Evolutionary conservation across 352 stramenopile species (phyloP), one percentile per base, ranked within the genome.

Genomic region (Phytophthora colocasiae): DNA sequence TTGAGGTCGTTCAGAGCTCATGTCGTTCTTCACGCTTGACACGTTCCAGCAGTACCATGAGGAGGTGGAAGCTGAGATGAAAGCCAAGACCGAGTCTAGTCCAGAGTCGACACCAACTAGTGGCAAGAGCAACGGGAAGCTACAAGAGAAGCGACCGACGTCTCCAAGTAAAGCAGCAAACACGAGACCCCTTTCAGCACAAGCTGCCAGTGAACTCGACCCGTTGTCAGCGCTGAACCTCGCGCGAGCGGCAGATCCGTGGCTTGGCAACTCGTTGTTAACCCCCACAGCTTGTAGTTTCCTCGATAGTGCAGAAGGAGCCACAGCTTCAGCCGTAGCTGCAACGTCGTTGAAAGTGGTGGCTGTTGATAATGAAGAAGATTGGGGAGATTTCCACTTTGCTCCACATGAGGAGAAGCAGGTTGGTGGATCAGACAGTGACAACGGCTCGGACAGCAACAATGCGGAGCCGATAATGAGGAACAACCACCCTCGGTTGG

Each of bases 341-440:
- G 59, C 59, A n/a, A 24, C 58, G 4, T 78, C 61, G 17, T 48
- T 78, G 26, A 86, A 89, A 36, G 72, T 86, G 4, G 78, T 83
- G 15, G 69, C 55, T 48, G 71, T 65, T 36, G 51, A 77, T 6
- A 53, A 74, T 34, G 62, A 73, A 12, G 80, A 87, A 41, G 83
- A 87, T 32, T 91, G 83, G 80, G 73, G 83, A 8, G 80, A 91
- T 3, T 91, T 91, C 29, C 27, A 84, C 76, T 83, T 71, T 31
- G 39, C 46, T 48, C 15, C 55, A 8, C 27, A 31, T 15, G 56
- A 69, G 29, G 12, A 72, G 8, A 46, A 65, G 14, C 32, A 63
- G 32, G n/a, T n/a, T 12, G 38, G 11, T 17, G 24, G 41, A 31
- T 10, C 19, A 6, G 58, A 64, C 7, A 64, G 47, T 34, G 56